These are phyloP conservation scores for Beauveria rudraprayagi DNA, from an alignment of 2,329 filamentous ascomycete species.

Conservation along the genomic window DNA sequence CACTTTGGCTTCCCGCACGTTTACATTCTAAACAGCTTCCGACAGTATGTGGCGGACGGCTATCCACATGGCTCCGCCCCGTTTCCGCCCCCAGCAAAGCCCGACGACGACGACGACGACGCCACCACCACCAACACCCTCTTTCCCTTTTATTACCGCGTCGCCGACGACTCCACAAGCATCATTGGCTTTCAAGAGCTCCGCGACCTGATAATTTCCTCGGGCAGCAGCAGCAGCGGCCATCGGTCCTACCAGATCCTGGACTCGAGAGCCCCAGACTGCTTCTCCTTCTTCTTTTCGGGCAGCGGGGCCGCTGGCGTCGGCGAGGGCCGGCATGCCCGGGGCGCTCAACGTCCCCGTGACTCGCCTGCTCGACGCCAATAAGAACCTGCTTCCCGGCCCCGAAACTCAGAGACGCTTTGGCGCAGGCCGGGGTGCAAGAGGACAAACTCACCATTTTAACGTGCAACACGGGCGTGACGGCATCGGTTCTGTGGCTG, in stretches of 20 bases:
- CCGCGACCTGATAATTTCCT: background rate
- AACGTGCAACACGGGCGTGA: background rate
- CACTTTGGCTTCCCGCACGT: background rate
- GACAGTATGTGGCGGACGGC: background rate
- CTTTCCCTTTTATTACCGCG: background rate
- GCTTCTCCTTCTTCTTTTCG: background rate
- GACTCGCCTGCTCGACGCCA: background rate
- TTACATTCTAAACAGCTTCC: background rate
- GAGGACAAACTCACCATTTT: background rate
- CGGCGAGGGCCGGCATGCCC: background rate
- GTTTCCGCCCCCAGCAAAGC: background rate
- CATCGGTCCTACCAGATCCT: background rate
- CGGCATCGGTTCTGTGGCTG: background rate
- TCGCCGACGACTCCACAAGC: background rate
- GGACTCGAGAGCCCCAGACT: background rate
- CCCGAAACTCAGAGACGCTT: background rate
- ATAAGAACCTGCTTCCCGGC: background rate
- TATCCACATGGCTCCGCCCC: background rate
- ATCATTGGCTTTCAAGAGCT: background rate
- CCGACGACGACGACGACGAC: background rate
- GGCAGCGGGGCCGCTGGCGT: background rate
- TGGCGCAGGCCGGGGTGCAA: too few species aligned
- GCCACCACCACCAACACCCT: too few species aligned
- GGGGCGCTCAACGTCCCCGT: background rate
- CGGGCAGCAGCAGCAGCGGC: background rate